A percentile compares a stretch with the other conserved stretches of the same genome.
Evolutionary conservation across 2,329 filamentous ascomycete genomes (phyloP).

Genomic region (Aspergillus sp.): DNA sequence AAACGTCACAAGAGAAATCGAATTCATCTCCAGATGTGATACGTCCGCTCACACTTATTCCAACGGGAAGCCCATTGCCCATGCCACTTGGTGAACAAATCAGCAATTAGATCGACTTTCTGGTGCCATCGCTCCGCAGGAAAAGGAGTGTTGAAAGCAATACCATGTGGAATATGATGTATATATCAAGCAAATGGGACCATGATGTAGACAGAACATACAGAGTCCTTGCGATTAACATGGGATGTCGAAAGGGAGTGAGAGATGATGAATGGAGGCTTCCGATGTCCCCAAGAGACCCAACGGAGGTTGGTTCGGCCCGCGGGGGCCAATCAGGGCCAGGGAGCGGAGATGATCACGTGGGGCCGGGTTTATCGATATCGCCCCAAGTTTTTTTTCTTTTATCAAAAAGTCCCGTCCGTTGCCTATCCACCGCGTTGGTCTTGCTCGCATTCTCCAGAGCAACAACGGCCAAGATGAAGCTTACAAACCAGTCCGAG

Average conservation of each 20-base stretch:
- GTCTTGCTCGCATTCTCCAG: conserved; percentile 10
- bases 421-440: not conserved
- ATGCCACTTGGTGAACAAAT: conserved; percentile 14
- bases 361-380: conserved; percentile 28
- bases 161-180: conserved; percentile 2
- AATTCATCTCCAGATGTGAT: conserved; percentile 35
- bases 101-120: conserved; percentile 19
- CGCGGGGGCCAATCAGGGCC: conserved; percentile 32
- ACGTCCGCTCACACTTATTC: conserved; percentile 10
- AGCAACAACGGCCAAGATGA: conserved; percentile 36
- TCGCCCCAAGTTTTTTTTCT: conserved; percentile 24
- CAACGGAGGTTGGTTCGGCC: conserved; percentile 33
- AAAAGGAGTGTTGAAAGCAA: not conserved
- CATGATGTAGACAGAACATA: not conserved
- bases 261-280: conserved; percentile 5
- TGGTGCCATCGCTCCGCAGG: conserved; percentile 17
- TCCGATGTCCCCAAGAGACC: conserved; percentile 18
- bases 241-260: not conserved
- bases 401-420: conserved; percentile 12
- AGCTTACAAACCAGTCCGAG: conserved; percentile 64
- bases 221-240: not conserved
- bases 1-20: conserved; percentile 20
- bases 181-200: conserved; percentile 1
- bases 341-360: conserved; percentile 26
- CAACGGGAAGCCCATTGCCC: conserved; percentile 18